Conservation (phyloP, 2,329 filamentous ascomycete species). For the Aspergillus aculeatus region DNA sequence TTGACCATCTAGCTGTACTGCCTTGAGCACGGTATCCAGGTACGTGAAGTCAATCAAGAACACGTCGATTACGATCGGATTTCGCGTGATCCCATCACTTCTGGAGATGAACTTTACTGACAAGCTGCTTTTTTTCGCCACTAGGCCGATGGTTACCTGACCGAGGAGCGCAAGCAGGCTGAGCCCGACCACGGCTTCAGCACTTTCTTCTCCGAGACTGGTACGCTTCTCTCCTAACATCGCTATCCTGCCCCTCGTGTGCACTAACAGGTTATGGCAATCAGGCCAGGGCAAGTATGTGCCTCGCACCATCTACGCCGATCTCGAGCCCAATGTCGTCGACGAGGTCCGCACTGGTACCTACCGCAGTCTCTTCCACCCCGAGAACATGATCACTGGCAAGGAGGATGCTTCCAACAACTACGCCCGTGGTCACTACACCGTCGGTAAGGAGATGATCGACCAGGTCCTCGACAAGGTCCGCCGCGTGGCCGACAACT, state of each 20-base stretch:
- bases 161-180: constrained; percentile 91
- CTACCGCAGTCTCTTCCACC: constrained; percentile 97
- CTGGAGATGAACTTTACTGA: constrained; percentile 19
- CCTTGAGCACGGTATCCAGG: constrained; percentile 99
- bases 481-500: constrained; percentile 95
- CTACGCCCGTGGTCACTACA: constrained; percentile 99
- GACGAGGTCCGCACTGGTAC: constrained; percentile 97
- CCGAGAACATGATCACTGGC: constrained; percentile 98
- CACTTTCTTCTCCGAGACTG: constrained; percentile 99
- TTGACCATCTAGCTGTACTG: constrained; percentile 79
- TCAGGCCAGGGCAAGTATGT: constrained; percentile 99
- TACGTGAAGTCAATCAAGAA: constrained; percentile 49
- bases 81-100: background rate
- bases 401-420: constrained; percentile 99
- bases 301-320: constrained; percentile 97
- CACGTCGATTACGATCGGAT: background rate
- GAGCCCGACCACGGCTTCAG: constrained; percentile 97
- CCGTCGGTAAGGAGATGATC: constrained; percentile 98
- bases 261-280: constrained; percentile 13
- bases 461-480: constrained; percentile 98
- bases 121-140: constrained; percentile 15
- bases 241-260: constrained; percentile 6
- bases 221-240: constrained; percentile 54
- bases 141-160: constrained; percentile 97
- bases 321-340: constrained; percentile 99